phyloP scores from a whole-genome alignment of 345 rosid genomes.

The Tarenaya hassleriana region DNA sequence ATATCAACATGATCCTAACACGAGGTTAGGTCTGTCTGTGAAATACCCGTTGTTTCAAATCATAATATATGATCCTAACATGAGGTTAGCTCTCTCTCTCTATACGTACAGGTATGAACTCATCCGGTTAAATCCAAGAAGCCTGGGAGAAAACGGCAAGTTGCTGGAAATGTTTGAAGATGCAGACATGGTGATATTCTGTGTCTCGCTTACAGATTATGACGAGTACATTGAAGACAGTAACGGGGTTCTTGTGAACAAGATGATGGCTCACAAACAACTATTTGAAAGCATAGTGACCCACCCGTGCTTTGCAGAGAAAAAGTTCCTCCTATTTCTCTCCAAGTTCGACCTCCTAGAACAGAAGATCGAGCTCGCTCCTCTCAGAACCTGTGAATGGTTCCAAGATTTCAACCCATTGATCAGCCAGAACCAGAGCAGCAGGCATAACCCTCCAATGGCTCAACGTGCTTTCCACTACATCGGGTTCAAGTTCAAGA shows the following conservation, averaged over 20 bases:
- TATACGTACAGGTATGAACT: conserved; percentile 62
- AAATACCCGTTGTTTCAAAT: conserved; percentile 4
- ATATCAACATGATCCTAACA: conserved; percentile 40
- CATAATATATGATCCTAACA: not conserved
- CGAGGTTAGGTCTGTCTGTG: conserved; percentile 40
- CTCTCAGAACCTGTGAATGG: conserved; percentile 73
- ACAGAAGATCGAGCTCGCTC: conserved; percentile 54
- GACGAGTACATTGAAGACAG: conserved; percentile 42
- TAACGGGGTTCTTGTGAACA: conserved; percentile 51
- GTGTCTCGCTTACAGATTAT: conserved; percentile 65
- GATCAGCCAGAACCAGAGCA: conserved; percentile 33
- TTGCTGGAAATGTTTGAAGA: conserved; percentile 88
- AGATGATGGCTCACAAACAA: conserved; percentile 72
- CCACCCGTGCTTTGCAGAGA: conserved; percentile 49
- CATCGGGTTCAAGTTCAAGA: conserved; percentile 67
- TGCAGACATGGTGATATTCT: conserved; percentile 56
- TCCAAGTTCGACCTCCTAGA: conserved; percentile 77
- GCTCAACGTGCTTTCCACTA: conserved; percentile 66
- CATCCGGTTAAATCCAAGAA: conserved; percentile 61
- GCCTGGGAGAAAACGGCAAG: conserved; percentile 70
- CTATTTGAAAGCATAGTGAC: conserved; percentile 53
- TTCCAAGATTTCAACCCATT: conserved; percentile 65
- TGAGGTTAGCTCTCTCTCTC: not conserved
- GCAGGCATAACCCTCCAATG: conserved; percentile 38
- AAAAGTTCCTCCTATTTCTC: conserved; percentile 72